Evolutionary conservation across 2,329 filamentous ascomycete genomes (phyloP).

Genomic region (Apiospora rasikravindrae): DNA sequence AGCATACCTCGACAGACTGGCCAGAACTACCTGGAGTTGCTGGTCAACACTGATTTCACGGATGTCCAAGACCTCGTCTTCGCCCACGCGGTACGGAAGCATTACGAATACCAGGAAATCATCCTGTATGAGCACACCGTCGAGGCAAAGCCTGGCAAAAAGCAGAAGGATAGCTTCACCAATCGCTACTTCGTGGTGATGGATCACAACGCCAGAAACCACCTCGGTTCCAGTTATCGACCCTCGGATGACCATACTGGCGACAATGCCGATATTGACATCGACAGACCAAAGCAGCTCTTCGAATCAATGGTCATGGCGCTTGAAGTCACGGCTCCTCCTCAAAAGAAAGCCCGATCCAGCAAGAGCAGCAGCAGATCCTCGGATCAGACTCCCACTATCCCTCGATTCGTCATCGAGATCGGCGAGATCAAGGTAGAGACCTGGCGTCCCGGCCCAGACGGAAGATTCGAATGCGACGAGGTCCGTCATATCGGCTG

Average conservation of each 20-base stretch:
- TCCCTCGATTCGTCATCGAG: not conserved
- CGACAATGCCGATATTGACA: not conserved
- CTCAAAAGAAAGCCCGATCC: too few relatives aligned
- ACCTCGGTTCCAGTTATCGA: not conserved
- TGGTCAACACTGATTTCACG: not conserved
- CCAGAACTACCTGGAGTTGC: not conserved
- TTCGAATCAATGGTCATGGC: not conserved
- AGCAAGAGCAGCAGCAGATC: not conserved
- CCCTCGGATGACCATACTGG: not conserved
- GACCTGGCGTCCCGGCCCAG: too few relatives aligned
- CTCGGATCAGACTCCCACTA: not conserved
- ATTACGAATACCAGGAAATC: not conserved
- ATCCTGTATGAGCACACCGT: not conserved
- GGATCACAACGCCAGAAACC: not conserved
- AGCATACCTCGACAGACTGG: not conserved
- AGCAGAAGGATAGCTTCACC: not conserved
- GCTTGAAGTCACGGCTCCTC: not conserved
- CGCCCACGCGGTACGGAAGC: not conserved
- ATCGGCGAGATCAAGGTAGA: not conserved
- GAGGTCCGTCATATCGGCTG: not conserved
- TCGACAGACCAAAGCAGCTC: not conserved
- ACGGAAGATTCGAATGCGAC: not conserved
- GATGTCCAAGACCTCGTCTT: not conserved
- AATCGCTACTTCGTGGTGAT: not conserved
- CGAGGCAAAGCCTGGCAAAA: not conserved